Evolutionary conservation across 2,329 filamentous ascomycete genomes (phyloP), one percentile per base, ranked within the genome.

Genomic region (Eutypa lata): DNA sequence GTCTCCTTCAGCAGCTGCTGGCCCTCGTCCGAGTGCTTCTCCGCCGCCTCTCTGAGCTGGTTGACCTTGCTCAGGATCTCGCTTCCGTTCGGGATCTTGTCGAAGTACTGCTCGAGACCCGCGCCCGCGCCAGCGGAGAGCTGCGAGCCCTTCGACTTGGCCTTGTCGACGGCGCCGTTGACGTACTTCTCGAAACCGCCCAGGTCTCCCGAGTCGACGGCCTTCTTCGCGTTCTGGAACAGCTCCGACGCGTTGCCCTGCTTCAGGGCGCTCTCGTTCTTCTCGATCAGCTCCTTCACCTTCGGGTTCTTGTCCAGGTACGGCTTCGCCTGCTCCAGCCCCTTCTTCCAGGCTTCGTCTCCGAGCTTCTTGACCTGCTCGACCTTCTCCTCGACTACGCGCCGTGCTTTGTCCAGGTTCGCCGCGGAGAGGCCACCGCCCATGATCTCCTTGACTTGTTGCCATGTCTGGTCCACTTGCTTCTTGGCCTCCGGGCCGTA

Each of bases 401-500:
- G 79, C 56, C 80, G 78, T 21, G 84, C 77, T 62, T 83, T 84
- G 49, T 81, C 74, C 0, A 80, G 59, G 44, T 74, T 81, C 16
- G 70, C 67, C 0, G 75, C 73, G 47, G 76, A 83, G 49, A 89
- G 65, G 2, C 88, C 88, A 14, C 77, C 77, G 45, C 82, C 79
- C 51, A 88, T 65, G 47, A 90, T 78, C 38, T 88, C 82, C 59
- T 77, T 78, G 58, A 89, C 73, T 67, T 91, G 79, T 26, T 78
- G 67, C 81, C 86, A 90, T 1, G 87, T 89, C 69, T 87, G 77
- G 51, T 91, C 85, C 5, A 88, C 80, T 68, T 89, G 80, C 76
- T 90, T 86, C 79, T 90, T 89, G 0, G 86, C 88, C 65, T 91
- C 86, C 0, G 88, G 88, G 0, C 89, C 89, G 62, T 88, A 87